Conservation (phyloP, 2,329 filamentous ascomycete genomes). For the Didymosphaeria variabile region DNA sequence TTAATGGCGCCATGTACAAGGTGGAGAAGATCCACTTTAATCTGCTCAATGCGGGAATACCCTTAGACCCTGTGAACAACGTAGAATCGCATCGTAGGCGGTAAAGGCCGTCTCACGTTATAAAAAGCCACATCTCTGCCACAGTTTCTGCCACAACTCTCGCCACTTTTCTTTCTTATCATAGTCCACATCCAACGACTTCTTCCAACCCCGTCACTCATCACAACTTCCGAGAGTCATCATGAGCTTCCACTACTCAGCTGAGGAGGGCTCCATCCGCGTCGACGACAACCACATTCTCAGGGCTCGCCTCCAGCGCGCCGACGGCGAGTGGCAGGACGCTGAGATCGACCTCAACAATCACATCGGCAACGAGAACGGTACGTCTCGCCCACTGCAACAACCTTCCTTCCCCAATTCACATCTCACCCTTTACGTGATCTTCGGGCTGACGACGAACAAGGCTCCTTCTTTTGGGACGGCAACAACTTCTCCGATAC, state of each 20-base stretch:
- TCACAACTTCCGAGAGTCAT: conserved; percentile 11
- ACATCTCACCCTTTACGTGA: background rate
- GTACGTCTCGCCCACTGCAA: conserved; percentile 37
- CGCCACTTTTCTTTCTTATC: background rate
- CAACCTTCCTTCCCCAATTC: background rate
- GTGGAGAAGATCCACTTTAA: conserved; percentile 1
- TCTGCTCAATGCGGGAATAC: background rate
- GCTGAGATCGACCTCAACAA: conserved; percentile 60
- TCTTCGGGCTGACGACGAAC: background rate
- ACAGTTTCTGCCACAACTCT: conserved; percentile 4
- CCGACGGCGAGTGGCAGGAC: conserved; percentile 56
- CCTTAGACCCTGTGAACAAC: background rate
- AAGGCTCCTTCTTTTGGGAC: conserved; percentile 59
- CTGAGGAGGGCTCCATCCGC: conserved; percentile 52
- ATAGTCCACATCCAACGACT: background rate
- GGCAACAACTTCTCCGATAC: conserved; percentile 58
- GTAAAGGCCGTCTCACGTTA: background rate
- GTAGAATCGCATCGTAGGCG: background rate
- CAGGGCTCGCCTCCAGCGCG: conserved; percentile 52
- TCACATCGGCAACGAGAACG: conserved; percentile 62
- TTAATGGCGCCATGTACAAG: background rate
- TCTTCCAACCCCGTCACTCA: background rate
- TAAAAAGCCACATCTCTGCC: background rate
- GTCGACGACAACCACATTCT: conserved; percentile 63
- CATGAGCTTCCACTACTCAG: conserved; percentile 59